These are phyloP conservation scores for Naganishia kalamii DNA, from an alignment of 768 basidiomycete genomes.

Conservation along the genomic window DNA sequence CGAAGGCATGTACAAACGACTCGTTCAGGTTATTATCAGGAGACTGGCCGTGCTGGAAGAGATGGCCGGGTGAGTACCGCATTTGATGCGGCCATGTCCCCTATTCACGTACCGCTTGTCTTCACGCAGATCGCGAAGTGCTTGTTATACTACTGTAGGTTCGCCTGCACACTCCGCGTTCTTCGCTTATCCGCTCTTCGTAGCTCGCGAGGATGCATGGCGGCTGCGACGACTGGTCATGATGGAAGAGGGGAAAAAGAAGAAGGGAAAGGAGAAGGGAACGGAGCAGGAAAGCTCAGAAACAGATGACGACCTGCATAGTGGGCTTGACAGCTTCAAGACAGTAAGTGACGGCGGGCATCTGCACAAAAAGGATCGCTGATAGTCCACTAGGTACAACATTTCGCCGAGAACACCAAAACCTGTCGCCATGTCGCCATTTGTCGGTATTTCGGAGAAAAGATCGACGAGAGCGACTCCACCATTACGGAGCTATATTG, in stretches of 20 bases:
- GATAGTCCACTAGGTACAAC: constrained; percentile 34
- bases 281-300: constrained; percentile 25
- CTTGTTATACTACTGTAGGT: constrained; percentile 45
- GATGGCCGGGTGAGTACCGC: constrained; percentile 41
- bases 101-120: not conserved
- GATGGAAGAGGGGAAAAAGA: constrained; percentile 28
- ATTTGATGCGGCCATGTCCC: not conserved
- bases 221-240: constrained; percentile 33
- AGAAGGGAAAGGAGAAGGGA: constrained; percentile 19
- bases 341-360: constrained; percentile 28
- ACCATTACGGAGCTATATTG: constrained; percentile 38
- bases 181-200: not conserved
- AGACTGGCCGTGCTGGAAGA: constrained; percentile 47
- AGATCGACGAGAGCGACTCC: constrained; percentile 37
- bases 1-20: not conserved
- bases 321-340: constrained; percentile 40
- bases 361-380: not conserved
- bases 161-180: not conserved
- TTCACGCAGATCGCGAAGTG: constrained; percentile 39
- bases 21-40: constrained; percentile 42
- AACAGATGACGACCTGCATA: constrained; percentile 25
- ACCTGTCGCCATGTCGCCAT: constrained; percentile 45
- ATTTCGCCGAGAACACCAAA: constrained; percentile 36
- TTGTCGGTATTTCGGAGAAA: constrained; percentile 47
- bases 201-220: constrained; percentile 45